These are phyloP conservation scores for Polytrichum formosum DNA, from an alignment of 225 moss, liverwort and hornwort species.

Conservation along the genomic window DNA sequence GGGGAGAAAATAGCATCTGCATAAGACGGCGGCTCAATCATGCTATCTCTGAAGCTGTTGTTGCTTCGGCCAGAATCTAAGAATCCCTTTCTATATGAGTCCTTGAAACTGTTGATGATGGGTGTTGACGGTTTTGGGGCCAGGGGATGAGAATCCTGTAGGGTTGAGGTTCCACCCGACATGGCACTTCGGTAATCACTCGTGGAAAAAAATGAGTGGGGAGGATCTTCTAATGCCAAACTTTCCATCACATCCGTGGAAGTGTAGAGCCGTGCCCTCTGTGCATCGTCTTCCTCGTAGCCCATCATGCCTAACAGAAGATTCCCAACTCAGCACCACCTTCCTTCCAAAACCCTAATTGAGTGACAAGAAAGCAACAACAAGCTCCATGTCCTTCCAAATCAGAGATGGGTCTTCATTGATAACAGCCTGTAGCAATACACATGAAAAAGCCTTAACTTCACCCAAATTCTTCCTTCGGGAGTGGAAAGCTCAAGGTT, in stretches of 20 bases:
- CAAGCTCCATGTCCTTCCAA: not conserved
- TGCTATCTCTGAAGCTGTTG: slow-evolving; percentile 66
- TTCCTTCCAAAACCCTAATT: slow-evolving; percentile 2
- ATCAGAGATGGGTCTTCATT: not conserved
- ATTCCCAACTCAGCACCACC: slow-evolving; percentile 6
- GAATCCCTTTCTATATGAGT: slow-evolving; percentile 74
- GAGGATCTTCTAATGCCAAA: slow-evolving; percentile 76
- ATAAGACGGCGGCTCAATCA: slow-evolving; percentile 97
- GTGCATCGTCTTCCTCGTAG: slow-evolving; percentile 79
- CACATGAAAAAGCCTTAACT: too few relatives aligned
- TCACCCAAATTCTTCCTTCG: too few relatives aligned
- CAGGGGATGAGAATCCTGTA: slow-evolving; percentile 85
- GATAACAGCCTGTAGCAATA: not conserved
- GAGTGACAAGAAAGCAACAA: not conserved
- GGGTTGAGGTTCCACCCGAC: slow-evolving; percentile 61
- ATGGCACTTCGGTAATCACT: slow-evolving; percentile 93
- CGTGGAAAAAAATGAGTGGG: slow-evolving; percentile 83
- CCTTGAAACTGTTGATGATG: slow-evolving; percentile 48
- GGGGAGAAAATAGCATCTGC: slow-evolving; percentile 99
- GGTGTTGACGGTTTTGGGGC: slow-evolving; percentile 57
- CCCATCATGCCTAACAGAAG: slow-evolving; percentile 69
- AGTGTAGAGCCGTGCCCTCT: slow-evolving; percentile 81
- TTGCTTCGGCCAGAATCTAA: slow-evolving; percentile 61
- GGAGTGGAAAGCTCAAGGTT: not conserved
- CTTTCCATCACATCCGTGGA: slow-evolving; percentile 95